A percentile compares a stretch with the other conserved stretches of the same genome.
Conservation (phyloP, 2,329 filamentous ascomycete species). For the Chaetomium olivaceum region DNA sequence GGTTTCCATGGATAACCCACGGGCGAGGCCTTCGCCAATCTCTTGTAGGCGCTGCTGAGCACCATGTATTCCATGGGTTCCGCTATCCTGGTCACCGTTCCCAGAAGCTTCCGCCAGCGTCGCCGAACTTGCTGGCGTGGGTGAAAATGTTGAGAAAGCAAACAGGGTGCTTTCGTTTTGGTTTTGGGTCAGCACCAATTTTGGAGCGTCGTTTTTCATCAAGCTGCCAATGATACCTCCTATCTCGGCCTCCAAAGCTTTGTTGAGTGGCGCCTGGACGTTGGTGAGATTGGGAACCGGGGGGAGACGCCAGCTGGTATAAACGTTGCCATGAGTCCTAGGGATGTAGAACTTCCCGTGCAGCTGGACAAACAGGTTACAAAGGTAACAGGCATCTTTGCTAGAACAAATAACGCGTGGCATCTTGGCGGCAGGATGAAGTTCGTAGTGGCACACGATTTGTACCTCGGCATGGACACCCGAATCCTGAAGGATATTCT, state of each 20-base stretch:
- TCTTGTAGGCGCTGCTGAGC: background rate
- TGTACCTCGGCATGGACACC: conserved; percentile 54
- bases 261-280: conserved; percentile 14
- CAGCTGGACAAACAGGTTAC: conserved; percentile 47
- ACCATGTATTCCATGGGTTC: background rate
- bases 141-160: conserved; percentile 7
- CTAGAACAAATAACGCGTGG: conserved; percentile 50
- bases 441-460: conserved; percentile 47
- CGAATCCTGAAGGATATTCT: conserved; percentile 28
- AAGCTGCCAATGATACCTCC: background rate
- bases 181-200: background rate
- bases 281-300: conserved; percentile 17
- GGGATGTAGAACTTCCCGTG: conserved; percentile 46
- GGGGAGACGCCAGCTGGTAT: conserved; percentile 49
- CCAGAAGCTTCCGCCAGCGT: background rate
- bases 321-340: conserved; percentile 47
- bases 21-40: background rate
- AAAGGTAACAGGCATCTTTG: conserved; percentile 55
- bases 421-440: conserved; percentile 30
- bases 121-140: conserved; percentile 7
- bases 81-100: too few relatives aligned
- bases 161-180: conserved; percentile 28
- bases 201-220: background rate
- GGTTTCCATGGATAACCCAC: background rate
- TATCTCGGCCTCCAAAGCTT: conserved; percentile 16